Percentiles rank a stretch among this genome's conserved stretches.
Evolutionary conservation across 495 filamentous ascomycete species (phyloP).

Genomic region (Peziza echinospora): DNA sequence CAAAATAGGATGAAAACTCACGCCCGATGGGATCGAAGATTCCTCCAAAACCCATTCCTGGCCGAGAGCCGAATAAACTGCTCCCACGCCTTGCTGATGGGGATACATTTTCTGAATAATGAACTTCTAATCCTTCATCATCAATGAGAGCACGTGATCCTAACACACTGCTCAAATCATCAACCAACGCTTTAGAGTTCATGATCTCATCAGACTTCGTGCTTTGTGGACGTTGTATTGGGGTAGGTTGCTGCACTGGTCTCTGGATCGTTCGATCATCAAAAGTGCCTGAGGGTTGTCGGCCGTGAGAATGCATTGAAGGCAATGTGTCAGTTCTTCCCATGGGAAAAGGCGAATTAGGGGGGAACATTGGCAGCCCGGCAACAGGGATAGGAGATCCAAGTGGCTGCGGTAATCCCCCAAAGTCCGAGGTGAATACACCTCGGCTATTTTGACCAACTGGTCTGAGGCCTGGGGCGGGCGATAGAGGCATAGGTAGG

Average conservation of each 20-base stretch:
- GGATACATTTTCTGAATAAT: conserved; percentile 8
- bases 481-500: conserved; percentile 16
- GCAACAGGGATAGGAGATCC: conserved; percentile 3
- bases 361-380: neutral
- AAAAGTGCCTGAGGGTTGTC: conserved; percentile 19
- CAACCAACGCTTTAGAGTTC: conserved; percentile 31
- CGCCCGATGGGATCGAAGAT: conserved; percentile 25
- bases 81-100: conserved; percentile 7
- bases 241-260: conserved; percentile 57
- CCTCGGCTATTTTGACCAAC: neutral
- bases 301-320: conserved; percentile 27
- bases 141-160: conserved; percentile 87
- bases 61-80: conserved; percentile 8
- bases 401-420: conserved; percentile 32
- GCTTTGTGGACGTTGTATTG: conserved; percentile 74
- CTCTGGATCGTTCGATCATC: conserved; percentile 21
- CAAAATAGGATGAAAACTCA: too few species aligned
- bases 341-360: neutral
- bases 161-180: conserved; percentile 62
- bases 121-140: conserved; percentile 25
- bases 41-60: conserved; percentile 9
- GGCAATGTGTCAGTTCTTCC: conserved; percentile 27
- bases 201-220: conserved; percentile 28
- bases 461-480: conserved; percentile 7
- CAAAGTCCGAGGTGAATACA: conserved; percentile 20